Evolutionary conservation across 495 filamentous ascomycete species (phyloP).

Genomic region (Aspergillus carlsbadensis): DNA sequence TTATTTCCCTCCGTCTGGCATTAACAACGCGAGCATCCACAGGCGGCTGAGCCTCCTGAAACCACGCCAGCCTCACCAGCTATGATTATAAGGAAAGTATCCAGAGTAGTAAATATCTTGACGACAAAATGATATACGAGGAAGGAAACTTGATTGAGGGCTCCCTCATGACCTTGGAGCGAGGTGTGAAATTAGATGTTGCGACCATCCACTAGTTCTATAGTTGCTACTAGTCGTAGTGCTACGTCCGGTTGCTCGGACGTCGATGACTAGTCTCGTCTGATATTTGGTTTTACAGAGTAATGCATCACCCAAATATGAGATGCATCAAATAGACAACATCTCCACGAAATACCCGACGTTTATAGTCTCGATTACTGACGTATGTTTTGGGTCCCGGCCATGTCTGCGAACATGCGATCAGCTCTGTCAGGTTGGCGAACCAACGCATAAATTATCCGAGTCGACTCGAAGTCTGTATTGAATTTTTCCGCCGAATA

Average conservation of each 20-base stretch:
- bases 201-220: slow-evolving; percentile 2
- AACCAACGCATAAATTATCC: background rate
- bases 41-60: background rate
- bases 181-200: background rate
- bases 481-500: too few species aligned
- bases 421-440: too few species aligned
- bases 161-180: too few species aligned
- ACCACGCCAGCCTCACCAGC: background rate
- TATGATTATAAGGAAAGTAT: background rate
- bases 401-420: background rate
- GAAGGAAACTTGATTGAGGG: background rate
- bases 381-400: background rate
- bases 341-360: background rate
- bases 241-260: background rate
- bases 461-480: too few species aligned
- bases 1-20: slow-evolving; percentile 21
- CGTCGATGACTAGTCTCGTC: background rate
- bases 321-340: background rate
- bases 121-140: background rate
- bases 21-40: slow-evolving; percentile 6
- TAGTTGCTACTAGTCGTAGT: too few species aligned
- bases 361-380: background rate
- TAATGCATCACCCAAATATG: background rate
- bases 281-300: background rate
- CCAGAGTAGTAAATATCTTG: background rate